Evolutionary conservation across 2,329 filamentous ascomycete species (phyloP), one percentile per base, ranked within the genome.

Genomic region (Aspergillus sp.): DNA sequence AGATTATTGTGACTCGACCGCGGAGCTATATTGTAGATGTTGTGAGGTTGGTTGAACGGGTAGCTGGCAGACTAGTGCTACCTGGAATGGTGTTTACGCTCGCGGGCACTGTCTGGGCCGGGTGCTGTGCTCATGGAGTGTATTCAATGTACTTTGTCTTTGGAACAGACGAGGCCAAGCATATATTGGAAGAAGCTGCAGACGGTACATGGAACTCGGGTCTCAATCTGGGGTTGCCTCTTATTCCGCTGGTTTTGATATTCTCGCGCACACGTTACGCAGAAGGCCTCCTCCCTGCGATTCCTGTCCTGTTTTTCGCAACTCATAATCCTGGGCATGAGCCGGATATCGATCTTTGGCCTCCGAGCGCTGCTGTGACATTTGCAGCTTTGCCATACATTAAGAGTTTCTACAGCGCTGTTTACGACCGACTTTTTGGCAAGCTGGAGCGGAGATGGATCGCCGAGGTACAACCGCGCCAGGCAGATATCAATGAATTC

Each of bases 1-100:
- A 87, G 67, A 96, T 98, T 70, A 81, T 85, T 56, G 82, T 98
- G 30, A 85, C 89, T 54, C 88, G 93, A 53, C 91, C 91, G 15
- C 86, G 84, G 70, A 93, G 93, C 71, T 81, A 86, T 23, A 77
- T 95, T 23, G 87, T 98, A 30, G 85, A 89, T 57, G 70, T 89
- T 0, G 85, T 89, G 63, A 86, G 90, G 54, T 75, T 80, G 17
- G 65, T 91, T 9, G 84, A 89, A 69, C 79, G 81, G 43, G 72
- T 79, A 76, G 88, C 82, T 73, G 86, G 78, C 65, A 83, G 75
- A 38, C 81, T 92, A 11, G 82, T 90, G 23, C 75, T 93, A 4
- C 86, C 95, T 5, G 82, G 89, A 3, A 84, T 87, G 49, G 83
- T 90, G 4, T 77, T 80, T 54, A 80, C 79, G 4, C 65, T 81